A percentile compares a stretch with the other conserved stretches of the same genome.
These are phyloP conservation scores for Isatis lusitanica DNA, from an alignment of 441 rosid genomes.

Conservation along the genomic window DNA sequence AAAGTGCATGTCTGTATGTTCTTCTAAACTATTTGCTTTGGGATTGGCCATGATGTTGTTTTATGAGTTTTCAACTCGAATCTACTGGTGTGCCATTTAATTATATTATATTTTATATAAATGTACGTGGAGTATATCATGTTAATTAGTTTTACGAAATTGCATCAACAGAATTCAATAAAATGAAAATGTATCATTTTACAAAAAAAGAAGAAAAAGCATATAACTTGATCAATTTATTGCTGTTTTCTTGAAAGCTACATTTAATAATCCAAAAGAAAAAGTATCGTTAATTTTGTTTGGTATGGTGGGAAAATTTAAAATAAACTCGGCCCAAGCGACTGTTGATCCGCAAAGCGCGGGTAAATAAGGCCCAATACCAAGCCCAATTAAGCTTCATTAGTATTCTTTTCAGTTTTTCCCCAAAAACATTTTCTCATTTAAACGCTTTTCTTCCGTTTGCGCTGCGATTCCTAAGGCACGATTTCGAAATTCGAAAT, in stretches of 20 bases:
- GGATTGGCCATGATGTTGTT: conserved; percentile 11
- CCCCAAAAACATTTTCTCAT: background rate
- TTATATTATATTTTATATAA: background rate
- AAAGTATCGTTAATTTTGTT: no score
- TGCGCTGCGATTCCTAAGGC: background rate
- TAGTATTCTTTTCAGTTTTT: background rate
- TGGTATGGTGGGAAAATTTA: no score
- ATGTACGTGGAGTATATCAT: background rate
- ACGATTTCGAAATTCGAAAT: conserved; percentile 25
- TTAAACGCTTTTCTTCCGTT: conserved; percentile 2
- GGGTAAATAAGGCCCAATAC: conserved; percentile 16
- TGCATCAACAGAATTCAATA: background rate
- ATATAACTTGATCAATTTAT: background rate
- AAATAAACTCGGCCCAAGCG: no score
- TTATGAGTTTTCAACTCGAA: conserved; percentile 3
- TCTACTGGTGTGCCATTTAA: background rate
- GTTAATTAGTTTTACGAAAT: background rate
- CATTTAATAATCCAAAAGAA: background rate
- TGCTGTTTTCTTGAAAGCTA: background rate
- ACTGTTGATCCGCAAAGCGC: no score
- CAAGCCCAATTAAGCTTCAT: background rate
- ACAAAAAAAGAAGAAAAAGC: background rate
- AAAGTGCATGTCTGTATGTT: conserved; percentile 21
- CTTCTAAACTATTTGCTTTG: conserved; percentile 16
- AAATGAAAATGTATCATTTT: background rate